Base-by-base conservation (phyloP, 805 yeast species). In the Wickerhamiella alocasiicola region DNA sequence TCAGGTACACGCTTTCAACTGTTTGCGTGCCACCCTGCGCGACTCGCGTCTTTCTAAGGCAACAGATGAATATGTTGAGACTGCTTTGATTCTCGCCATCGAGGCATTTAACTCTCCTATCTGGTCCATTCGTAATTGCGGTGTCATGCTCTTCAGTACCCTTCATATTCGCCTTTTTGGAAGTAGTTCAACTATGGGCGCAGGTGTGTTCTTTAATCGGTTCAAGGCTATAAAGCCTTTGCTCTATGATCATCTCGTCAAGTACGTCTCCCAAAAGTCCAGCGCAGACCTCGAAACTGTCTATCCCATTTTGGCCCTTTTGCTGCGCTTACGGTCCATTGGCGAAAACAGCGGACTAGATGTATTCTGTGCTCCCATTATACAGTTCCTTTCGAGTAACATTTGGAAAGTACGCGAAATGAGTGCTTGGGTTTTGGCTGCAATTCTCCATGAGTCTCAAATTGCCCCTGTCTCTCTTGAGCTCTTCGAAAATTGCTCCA, bases 61-160 rank as follows among this genome's bases (percentile, higher is more conserved):
- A 1, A 69, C 81, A 9, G 56, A 70, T 0, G 57, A 60, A 3
- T 76, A 64, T 53, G 65, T 78, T 6, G 76, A 76, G 43, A 58
- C 61, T 9, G 79, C 81, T 0, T 60, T 88, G 20, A 65, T 67
- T 19, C 56, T 82, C 16, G 66, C 93, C 0, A 65, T 91, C 31
- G 51, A 60, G 2, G 68, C 76, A 26, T 83, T 88, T 58, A 66
- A 72, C 1, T 73, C 81, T 2, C 62, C 68, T 2, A 65, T 75
- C 18, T 88, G 97, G 97, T 76, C 94, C 0, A 70, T 88, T 20
- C 68, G 95, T 54, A 88, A 88, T 55, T 83, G 96, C 57, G 84
- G 94, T 0, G 80, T 87, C 15, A 91, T 88, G 97, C 65, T 88
- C 30, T 88, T 85, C 56, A 78, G 94, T 1, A 76, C 94, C 0